Conservation (phyloP, 75 land plant species). For the Cryptomeria japonica region DNA sequence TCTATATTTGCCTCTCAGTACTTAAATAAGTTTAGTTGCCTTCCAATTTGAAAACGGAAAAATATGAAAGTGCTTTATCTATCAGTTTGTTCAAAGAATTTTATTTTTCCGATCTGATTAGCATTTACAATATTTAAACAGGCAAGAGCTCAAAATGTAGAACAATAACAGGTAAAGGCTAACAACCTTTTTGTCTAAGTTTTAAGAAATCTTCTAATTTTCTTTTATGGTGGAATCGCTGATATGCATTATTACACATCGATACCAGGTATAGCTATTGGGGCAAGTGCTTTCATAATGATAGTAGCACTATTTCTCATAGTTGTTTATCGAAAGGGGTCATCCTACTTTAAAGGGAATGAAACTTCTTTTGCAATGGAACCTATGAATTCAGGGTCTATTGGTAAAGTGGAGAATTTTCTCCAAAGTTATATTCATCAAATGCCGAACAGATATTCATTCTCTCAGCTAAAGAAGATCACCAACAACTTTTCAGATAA, state of each 20-base stretch:
- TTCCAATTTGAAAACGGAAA: neutral
- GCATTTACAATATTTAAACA: neutral
- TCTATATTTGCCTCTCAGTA: neutral
- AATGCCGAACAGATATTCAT: slow-evolving; percentile 10
- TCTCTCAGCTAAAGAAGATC: slow-evolving; percentile 17
- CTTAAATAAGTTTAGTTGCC: neutral
- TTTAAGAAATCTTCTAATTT: neutral
- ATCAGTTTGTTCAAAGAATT: neutral
- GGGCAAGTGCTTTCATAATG: neutral
- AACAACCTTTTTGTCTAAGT: neutral
- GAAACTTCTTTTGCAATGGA: too few relatives aligned
- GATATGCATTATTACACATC: neutral
- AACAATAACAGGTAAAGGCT: neutral
- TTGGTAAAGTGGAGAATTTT: neutral
- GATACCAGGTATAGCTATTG: neutral
- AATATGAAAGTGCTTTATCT: neutral
- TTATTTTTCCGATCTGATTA: neutral
- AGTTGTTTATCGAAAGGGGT: neutral
- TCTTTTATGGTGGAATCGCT: neutral
- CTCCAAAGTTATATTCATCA: neutral
- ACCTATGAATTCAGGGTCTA: neutral
- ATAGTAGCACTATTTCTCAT: neutral
- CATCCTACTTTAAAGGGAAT: neutral
- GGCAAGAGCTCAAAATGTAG: neutral
- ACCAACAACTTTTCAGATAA: slow-evolving; percentile 15